phyloP scores from a whole-genome alignment of 2,329 filamentous ascomycete species.

The Kalaharituber pfeilii region DNA sequence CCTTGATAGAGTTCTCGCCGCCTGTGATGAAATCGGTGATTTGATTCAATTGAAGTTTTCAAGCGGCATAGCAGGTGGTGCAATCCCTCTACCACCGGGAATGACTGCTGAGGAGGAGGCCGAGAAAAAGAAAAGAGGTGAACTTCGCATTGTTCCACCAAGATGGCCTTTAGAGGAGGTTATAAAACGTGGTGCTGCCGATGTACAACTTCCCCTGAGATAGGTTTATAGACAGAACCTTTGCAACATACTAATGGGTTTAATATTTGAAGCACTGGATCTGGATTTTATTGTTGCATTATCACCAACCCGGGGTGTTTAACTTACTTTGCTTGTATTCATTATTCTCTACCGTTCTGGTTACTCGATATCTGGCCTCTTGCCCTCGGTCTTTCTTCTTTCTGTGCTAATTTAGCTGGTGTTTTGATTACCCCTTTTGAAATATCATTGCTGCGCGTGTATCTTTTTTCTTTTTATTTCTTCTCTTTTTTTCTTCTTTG shows the following conservation, averaged over 20 bases:
- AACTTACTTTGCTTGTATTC: not conserved
- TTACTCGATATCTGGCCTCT: not conserved
- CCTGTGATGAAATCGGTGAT: conserved; percentile 85
- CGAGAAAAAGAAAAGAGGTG: conserved; percentile 40
- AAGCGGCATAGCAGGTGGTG: conserved; percentile 82
- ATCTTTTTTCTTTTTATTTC: no score
- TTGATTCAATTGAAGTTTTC: conserved; percentile 91
- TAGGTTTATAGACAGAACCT: conserved; percentile 26
- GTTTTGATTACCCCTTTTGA: not conserved
- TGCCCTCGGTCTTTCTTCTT: not conserved
- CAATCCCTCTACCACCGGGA: conserved; percentile 55
- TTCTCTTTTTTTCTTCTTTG: no score
- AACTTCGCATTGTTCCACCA: conserved; percentile 42
- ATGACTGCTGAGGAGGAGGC: conserved; percentile 54
- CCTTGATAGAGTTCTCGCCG: conserved; percentile 69
- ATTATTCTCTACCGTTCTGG: not conserved
- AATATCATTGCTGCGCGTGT: no score
- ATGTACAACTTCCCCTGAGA: conserved; percentile 54
- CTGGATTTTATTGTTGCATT: not conserved
- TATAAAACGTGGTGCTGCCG: conserved; percentile 53
- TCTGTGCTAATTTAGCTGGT: not conserved
- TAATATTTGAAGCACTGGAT: not conserved
- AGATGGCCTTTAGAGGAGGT: conserved; percentile 66
- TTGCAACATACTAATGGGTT: not conserved
- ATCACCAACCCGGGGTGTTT: not conserved